Base-by-base conservation (phyloP, 2,329 filamentous ascomycete species). In the Aureobasidium sp. region DNA sequence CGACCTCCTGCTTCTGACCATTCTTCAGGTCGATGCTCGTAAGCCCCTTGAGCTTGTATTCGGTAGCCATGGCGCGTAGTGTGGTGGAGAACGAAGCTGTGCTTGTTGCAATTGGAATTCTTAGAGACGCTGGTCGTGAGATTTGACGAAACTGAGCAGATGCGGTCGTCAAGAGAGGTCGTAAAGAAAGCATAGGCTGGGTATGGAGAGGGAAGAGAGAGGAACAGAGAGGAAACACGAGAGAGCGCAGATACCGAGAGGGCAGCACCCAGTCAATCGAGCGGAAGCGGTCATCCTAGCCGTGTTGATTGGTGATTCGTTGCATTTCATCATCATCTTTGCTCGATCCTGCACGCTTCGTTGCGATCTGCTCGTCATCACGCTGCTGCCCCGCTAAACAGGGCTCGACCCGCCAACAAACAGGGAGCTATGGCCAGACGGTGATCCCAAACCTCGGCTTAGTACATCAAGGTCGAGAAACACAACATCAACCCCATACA, bases 1-100 rank as follows among this genome's bases (percentile, higher is more conserved):
- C 91, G 15, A 85, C 89, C 74, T 97, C 92, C 65, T 88, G 82
- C 79, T 96, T 97, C 68, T 94, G 87, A 22, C 90, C 87, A 33
- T 87, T 85, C 72, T 88, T 83, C 65, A 97, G 79, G 66, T 87
- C 82, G 61, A 96, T 80, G 68, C 87, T 88, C 50, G 82, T 81
- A 64, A 96, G 77, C 71, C 83, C 88, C 74, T 94, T 95, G 70
- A 97, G 83, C 73, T 79, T 81, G 72, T 74, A 81, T 66, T 81
- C 76, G 65, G 75, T 73, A 12, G 77, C 74, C 77, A 79, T 79
- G 63, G 65, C 66, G 70, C 68, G 63, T 45, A 69, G 58, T 6
- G 54, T 66, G 33, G 64, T 64, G 39, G 66, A 67, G 62, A 69
- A 69, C 0, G 61, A 37, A n/a, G 61, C 61, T 29, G 37, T 62